phyloP scores from a whole-genome alignment of 345 rosid species.

The Gossypium longicalyx region DNA sequence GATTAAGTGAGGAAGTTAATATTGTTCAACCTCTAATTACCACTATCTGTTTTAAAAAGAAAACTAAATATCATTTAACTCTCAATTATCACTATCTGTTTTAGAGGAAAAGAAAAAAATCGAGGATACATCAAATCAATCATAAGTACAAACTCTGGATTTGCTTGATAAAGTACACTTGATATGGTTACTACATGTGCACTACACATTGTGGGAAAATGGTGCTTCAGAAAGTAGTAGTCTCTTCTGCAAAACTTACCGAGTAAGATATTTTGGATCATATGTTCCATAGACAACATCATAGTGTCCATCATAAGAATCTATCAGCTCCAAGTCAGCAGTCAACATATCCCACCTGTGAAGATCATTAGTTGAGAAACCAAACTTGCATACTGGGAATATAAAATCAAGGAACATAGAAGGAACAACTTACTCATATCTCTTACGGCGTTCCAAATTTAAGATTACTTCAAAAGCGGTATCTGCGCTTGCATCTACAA shows the following conservation, averaged over 20 bases:
- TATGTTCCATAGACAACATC: conserved; percentile 81
- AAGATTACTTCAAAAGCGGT: conserved; percentile 74
- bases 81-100: neutral
- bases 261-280: conserved; percentile 74
- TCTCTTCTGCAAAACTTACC: conserved; percentile 41
- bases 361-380: conserved; percentile 25
- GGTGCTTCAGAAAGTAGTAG: neutral
- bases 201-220: neutral
- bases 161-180: neutral
- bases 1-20: conserved; percentile 4
- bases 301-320: conserved; percentile 85
- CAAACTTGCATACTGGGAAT: conserved; percentile 16
- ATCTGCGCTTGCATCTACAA: conserved; percentile 83
- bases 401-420: conserved; percentile 15
- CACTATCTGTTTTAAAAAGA: neutral
- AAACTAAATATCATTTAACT: neutral
- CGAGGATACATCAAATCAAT: neutral
- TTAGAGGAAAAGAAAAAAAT: neutral
- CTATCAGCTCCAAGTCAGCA: conserved; percentile 77
- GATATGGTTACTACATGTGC: neutral
- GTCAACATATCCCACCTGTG: conserved; percentile 96
- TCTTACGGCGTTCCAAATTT: conserved; percentile 60
- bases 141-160: neutral
- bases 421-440: conserved; percentile 78
- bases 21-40: neutral